A percentile compares a stretch with the other conserved stretches of the same genome.
These are phyloP conservation scores for Saccharomycopsis schoenii DNA, from an alignment of 805 yeast species.

Conservation along the genomic window DNA sequence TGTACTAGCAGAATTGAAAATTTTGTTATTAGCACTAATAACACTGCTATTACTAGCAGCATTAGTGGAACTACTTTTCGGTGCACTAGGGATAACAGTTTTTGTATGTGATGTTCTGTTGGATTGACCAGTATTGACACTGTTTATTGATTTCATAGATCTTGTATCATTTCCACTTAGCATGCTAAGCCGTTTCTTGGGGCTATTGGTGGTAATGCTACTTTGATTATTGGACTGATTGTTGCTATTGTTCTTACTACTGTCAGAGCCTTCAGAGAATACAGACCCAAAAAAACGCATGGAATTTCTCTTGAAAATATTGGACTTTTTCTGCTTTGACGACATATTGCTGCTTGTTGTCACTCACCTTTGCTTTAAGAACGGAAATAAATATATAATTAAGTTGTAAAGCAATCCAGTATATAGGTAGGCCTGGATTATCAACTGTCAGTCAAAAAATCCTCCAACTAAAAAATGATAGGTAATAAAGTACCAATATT, in stretches of 20 bases:
- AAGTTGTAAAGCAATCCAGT: no score
- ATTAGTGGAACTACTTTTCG: background rate
- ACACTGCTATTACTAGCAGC: background rate
- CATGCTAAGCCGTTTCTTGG: background rate
- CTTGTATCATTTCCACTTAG: background rate
- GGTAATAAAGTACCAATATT: no score
- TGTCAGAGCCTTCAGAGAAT: constrained; percentile 6
- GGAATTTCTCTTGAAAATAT: constrained; percentile 13
- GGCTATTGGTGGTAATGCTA: background rate
- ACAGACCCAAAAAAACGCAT: constrained; percentile 15
- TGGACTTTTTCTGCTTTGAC: constrained; percentile 6
- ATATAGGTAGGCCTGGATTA: no score
- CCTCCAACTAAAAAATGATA: background rate
- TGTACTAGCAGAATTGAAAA: background rate
- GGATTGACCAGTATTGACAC: background rate
- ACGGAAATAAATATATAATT: no score
- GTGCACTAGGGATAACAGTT: background rate
- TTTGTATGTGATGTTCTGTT: background rate
- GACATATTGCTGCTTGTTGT: background rate
- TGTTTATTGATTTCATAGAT: background rate
- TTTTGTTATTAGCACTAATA: background rate
- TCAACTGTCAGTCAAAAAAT: background rate
- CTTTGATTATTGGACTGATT: background rate
- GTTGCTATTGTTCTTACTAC: background rate
- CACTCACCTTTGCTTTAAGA: background rate